Evolutionary conservation across 2,329 filamentous ascomycete genomes (phyloP).

Genomic region (Aureobasidium vineae): DNA sequence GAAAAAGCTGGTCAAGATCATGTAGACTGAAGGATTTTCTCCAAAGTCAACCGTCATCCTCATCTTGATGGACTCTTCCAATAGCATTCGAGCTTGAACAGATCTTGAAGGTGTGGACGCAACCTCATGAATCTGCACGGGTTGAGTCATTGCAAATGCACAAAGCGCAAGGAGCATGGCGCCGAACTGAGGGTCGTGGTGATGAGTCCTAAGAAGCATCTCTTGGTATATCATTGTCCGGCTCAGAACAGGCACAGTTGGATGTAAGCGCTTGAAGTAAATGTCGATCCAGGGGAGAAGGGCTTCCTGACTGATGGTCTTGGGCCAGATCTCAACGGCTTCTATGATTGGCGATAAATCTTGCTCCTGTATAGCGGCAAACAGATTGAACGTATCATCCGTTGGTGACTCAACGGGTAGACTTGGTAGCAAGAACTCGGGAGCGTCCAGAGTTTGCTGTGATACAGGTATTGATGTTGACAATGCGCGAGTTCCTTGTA

Average conservation of each 20-base stretch:
- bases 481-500: neutral
- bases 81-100: constrained; percentile 44
- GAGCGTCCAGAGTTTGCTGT: constrained; percentile 36
- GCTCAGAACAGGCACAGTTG: constrained; percentile 45
- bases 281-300: constrained; percentile 44
- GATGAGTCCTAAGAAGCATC: constrained; percentile 46
- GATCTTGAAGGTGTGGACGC: constrained; percentile 33
- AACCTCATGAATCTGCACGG: constrained; percentile 46
- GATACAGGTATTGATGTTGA: constrained; percentile 19
- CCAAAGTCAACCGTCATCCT: constrained; percentile 44
- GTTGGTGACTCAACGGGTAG: constrained; percentile 38
- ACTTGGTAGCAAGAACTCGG: constrained; percentile 41
- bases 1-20: constrained; percentile 37
- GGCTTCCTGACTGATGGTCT: constrained; percentile 43
- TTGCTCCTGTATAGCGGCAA: constrained; percentile 35
- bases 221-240: constrained; percentile 44
- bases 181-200: constrained; percentile 45
- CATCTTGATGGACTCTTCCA: constrained; percentile 47
- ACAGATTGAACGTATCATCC: constrained; percentile 35
- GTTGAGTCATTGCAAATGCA: constrained; percentile 47
- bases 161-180: constrained; percentile 46
- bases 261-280: constrained; percentile 47
- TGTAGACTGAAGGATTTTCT: constrained; percentile 35
- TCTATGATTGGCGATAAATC: constrained; percentile 35
- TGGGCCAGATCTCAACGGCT: constrained; percentile 40